Conservation (phyloP, 202 grass and related monocot genomes). For the Sporobolus alterniflorus region DNA sequence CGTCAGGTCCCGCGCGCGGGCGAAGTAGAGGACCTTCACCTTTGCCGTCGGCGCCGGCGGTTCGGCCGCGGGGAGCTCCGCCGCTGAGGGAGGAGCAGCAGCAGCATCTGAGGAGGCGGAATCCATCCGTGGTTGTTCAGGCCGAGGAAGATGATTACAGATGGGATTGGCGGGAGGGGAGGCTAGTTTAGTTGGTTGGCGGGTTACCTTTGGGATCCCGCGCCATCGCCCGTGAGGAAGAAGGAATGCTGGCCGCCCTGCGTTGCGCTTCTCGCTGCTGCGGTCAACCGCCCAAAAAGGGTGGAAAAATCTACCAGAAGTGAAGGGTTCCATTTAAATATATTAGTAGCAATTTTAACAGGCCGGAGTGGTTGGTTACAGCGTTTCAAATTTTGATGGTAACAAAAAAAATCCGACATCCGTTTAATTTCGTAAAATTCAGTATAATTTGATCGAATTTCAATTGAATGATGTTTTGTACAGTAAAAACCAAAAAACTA, state of each 20-base stretch:
- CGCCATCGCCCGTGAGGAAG: constrained; percentile 32
- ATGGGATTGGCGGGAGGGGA: not conserved
- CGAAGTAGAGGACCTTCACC: constrained; percentile 89
- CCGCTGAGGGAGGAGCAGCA: not conserved
- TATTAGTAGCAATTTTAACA: no score
- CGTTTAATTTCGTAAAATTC: no score
- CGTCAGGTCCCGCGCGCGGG: constrained; percentile 76
- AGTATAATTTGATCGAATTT: no score
- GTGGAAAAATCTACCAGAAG: no score
- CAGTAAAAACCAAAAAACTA: no score
- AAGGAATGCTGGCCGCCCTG: not conserved
- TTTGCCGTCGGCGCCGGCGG: not conserved
- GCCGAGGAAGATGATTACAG: not conserved
- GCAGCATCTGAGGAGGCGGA: constrained; percentile 32
- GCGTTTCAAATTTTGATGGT: no score
- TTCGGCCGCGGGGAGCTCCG: not conserved
- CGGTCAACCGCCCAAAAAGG: not conserved
- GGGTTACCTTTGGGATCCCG: constrained; percentile 20
- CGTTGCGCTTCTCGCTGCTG: not conserved
- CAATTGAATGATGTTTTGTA: no score
- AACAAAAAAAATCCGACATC: no score
- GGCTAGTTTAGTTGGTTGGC: not conserved
- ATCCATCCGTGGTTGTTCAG: not conserved
- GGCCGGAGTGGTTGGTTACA: no score
- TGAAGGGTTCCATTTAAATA: no score